These are phyloP conservation scores for Rhododendron vialii DNA, from an alignment of 148 eudicot species.

Conservation along the genomic window DNA sequence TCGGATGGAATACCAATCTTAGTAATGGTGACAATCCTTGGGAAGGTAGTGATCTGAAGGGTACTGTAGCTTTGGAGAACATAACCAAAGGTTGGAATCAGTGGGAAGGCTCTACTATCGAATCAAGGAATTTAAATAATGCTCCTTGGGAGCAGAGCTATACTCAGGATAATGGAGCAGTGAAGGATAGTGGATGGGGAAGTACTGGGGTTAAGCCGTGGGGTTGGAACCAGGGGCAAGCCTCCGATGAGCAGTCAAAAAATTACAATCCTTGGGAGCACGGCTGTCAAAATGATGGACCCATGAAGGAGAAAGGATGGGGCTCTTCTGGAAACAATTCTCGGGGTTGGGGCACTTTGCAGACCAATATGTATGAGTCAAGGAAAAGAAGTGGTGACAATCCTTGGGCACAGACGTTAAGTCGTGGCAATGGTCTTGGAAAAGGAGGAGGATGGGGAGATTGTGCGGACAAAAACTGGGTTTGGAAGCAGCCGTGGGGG, in stretches of 20 bases:
- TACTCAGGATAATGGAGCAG: conserved; percentile 8
- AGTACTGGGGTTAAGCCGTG: conserved; percentile 25
- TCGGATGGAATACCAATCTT: conserved; percentile 5
- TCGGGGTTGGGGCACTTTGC: conserved; percentile 22
- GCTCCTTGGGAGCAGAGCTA: conserved; percentile 29
- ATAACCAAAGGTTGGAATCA: conserved; percentile 29
- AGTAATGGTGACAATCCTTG: conserved; percentile 30
- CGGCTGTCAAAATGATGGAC: conserved; percentile 9
- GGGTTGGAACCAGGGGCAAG: conserved; percentile 16
- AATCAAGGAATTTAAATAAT: conserved; percentile 11
- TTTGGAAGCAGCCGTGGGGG: conserved; percentile 28
- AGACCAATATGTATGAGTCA: conserved; percentile 2
- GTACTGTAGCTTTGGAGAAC: conserved; percentile 16
- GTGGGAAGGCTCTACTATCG: conserved; percentile 18
- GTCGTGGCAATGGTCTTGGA: conserved; percentile 14
- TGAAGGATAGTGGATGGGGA: conserved; percentile 29
- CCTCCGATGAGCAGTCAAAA: conserved; percentile 7
- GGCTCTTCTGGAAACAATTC: conserved; percentile 16
- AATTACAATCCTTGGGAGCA: conserved; percentile 19
- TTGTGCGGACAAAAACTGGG: conserved; percentile 19
- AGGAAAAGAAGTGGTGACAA: conserved; percentile 10
- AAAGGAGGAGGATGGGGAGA: conserved; percentile 17
- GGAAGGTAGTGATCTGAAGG: conserved; percentile 28
- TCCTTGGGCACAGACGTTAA: conserved; percentile 6
- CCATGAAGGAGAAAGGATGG: conserved; percentile 23